Base-by-base conservation (phyloP, 495 filamentous ascomycete species). In the Parmelia sp. region DNA sequence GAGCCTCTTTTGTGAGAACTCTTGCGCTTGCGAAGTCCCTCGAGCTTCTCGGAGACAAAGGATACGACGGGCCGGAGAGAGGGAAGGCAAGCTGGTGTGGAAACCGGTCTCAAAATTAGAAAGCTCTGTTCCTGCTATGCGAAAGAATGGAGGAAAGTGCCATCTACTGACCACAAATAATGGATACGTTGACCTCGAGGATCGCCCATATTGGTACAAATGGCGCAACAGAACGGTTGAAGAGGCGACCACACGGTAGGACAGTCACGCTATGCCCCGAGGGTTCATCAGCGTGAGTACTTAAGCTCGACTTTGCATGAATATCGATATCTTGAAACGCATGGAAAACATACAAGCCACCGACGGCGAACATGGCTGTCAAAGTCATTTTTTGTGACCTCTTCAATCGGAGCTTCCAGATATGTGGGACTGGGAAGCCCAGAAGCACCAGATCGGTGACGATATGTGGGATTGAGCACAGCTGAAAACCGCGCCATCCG, bases 351-450 rank as follows among this genome's bases (percentile, higher is more conserved):
- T 45, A 68, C 66, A 68, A 66, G 42, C 37, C 27, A n/a, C 66
- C 66, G 10, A 62, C 47, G 19, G 64, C 49, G 29, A 68, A 66
- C 5, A 62, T 58, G 27, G 42, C 45, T 4, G 36, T 56, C 45
- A 75, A 59, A 17, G 62, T 65, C n/a, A 68, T 29, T 57, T 74
- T 74, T 51, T 73, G 75, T 59, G 67, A 68, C 62, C 65, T 47
- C 63, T 68, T 71, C 66, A 74, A 65, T 65, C 73, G 72, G 64
- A 73, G 69, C 59, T 70, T 65, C 76, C 75, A 74, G 35, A 78
- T 68, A 56, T 76, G 68, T 33, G 74, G 79, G 66, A 83, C 70
- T 23, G 76, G 79, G 67, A 77, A 65, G 15, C 70, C 57, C 33
- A 76, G 68, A 42, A 78, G 74, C 60, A 72, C 40, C 25, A 79